Conservation (phyloP, 495 filamentous ascomycete species). For the Aspergillus homomorphus region DNA sequence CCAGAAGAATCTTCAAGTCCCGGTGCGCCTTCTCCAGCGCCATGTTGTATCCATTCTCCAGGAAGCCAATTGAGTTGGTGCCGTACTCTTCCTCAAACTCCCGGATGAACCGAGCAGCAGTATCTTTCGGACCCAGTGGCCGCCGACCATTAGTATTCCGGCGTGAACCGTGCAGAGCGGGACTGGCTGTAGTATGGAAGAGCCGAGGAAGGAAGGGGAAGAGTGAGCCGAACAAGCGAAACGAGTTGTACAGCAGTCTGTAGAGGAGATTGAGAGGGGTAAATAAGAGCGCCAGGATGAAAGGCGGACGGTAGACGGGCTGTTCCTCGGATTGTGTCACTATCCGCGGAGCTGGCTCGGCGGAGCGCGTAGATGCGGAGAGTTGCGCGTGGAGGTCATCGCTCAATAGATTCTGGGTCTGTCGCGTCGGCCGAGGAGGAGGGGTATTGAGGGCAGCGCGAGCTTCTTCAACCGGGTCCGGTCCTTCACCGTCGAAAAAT, state of each 20-base stretch:
- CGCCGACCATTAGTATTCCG: conserved; percentile 66
- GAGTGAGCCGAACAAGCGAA: conserved; percentile 65
- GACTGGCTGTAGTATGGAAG: conserved; percentile 49
- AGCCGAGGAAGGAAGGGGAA: conserved; percentile 82
- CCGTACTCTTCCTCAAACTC: conserved; percentile 96
- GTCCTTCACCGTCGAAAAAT: conserved; percentile 94
- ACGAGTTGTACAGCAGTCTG: conserved; percentile 57
- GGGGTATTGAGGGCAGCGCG: conserved; percentile 56
- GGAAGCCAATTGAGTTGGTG: conserved; percentile 62
- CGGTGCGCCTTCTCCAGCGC: conserved; percentile 83
- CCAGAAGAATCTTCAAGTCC: conserved; percentile 85
- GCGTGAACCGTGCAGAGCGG: conserved; percentile 49
- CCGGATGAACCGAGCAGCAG: conserved; percentile 79
- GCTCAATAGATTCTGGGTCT: conserved; percentile 47
- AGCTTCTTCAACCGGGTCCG: conserved; percentile 77
- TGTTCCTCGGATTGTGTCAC: conserved; percentile 68
- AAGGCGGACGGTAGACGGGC: conserved; percentile 61
- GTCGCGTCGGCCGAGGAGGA: conserved; percentile 54
- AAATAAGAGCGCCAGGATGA: conserved; percentile 73
- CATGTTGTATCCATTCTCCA: conserved; percentile 85
- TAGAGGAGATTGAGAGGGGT: conserved; percentile 79
- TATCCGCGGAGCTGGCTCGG: conserved; percentile 70
- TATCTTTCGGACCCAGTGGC: conserved; percentile 76
- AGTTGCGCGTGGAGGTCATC: conserved; percentile 61
- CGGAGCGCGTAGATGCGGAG: conserved; percentile 27